These are phyloP conservation scores for Nothophaeocryptopus gaeumannii DNA, from an alignment of 2,329 filamentous ascomycete species.

Conservation along the genomic window DNA sequence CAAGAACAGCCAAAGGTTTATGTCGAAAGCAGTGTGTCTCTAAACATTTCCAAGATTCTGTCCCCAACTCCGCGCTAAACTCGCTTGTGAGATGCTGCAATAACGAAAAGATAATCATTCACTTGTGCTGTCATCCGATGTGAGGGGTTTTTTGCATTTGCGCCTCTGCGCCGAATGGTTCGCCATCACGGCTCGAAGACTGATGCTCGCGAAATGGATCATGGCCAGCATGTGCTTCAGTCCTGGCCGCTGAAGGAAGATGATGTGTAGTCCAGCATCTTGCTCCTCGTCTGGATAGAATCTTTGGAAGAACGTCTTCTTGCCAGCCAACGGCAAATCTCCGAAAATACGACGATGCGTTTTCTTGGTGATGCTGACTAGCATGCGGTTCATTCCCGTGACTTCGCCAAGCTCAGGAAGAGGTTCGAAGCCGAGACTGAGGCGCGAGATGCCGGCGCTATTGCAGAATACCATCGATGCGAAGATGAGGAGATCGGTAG, in stretches of 20 bases:
- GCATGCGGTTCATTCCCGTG: neutral
- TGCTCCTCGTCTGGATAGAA: constrained; percentile 6
- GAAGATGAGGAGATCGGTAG: constrained; percentile 7
- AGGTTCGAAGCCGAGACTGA: constrained; percentile 3
- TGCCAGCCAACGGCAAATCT: constrained; percentile 2
- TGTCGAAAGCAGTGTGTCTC: too few relatives aligned
- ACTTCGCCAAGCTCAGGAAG: neutral
- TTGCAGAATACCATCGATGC: constrained; percentile 2
- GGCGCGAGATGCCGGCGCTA: constrained; percentile 1
- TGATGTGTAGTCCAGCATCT: constrained; percentile 8
- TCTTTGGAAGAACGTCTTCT: constrained; percentile 3
- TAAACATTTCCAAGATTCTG: too few relatives aligned
- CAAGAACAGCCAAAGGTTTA: too few relatives aligned
- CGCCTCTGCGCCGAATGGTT: neutral
- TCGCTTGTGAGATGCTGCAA: too few relatives aligned
- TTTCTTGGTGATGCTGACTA: neutral
- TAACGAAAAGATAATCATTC: too few relatives aligned
- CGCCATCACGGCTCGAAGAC: neutral
- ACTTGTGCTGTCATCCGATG: too few relatives aligned
- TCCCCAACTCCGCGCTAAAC: too few relatives aligned
- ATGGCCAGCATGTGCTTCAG: constrained; percentile 5
- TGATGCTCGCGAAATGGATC: constrained; percentile 10
- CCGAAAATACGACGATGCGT: neutral
- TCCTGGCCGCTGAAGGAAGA: neutral
- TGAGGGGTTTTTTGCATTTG: too few relatives aligned